Evolutionary conservation across 2,329 filamentous ascomycete species (phyloP), one percentile per base, ranked within the genome.

Genomic region (Xylaria sp.): DNA sequence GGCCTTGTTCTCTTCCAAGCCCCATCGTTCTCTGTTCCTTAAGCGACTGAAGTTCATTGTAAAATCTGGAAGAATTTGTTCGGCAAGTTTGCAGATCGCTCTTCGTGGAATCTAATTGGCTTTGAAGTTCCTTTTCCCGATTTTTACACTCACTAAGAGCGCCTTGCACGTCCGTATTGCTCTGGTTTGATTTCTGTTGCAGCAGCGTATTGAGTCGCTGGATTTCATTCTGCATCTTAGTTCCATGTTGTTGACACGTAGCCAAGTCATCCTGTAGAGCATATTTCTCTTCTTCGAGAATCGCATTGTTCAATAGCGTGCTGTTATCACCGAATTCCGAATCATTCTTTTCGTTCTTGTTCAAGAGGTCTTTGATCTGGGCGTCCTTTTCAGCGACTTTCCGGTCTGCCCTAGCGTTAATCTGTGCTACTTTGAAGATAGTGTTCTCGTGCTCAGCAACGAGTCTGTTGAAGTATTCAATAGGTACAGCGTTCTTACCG

Each of bases 391-490:
- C 42, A 4, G 49, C n/a, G 15, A 69, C 6, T 42, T 20, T 42
- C 9, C 40, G 53, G 7, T 59, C 42, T 26, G 57, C 59, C 0
- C 33, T 20, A 0, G 63, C 60, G 28, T 68, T 56, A 23, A 46
- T 70, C 10, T 48, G 20, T n/a, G 72, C 63, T 26, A 74, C 44
- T 44, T 53, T 70, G 0, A 44, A 20, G 44, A 75, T 69, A 3
- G 40, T 58, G 0, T 20, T 6, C 56, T 77, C 75, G 33, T 75
- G 56, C 33, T 77, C 69, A 5, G 64, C 65, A 3, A 66, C 71
- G 17, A 77, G 63, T 6, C 73, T 73, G 54, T 77, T 76, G 49
- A 75, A 77, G 46, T 65, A 68, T 4, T 68, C 69, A 1, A 76
- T 73, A 3, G 74, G 73, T 4, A 74, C 72, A 1, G 49, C 13